Base-by-base conservation (phyloP, 2,329 filamentous ascomycete genomes). In the Arthrobotrys entomopaga region DNA sequence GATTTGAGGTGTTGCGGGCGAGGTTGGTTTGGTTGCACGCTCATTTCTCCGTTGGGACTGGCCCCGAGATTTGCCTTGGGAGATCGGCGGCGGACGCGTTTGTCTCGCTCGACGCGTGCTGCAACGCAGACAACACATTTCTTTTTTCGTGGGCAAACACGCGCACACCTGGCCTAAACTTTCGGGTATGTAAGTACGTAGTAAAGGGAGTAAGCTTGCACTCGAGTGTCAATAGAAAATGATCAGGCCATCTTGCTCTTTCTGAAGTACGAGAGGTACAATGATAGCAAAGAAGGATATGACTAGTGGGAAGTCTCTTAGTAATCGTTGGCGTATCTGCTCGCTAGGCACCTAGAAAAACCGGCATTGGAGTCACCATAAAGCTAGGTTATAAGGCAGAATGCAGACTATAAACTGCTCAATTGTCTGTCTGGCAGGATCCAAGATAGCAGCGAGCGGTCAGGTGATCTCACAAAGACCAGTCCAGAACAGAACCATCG, bases 71-170 rank as follows among this genome's bases (percentile, higher is more conserved):
- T n/a, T n/a, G n/a, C n/a, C n/a, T 19, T 50, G 48, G 29, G 6
- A 34, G 10, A 58, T 71, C 46, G 59, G 50, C 22, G 57, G 56
- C 52, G 54, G 60, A 72, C 67, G 67, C 67, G 67, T 72, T 65
- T 60, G 54, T 53, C 38, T 13, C 3, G 57, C 15, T 42, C 26
- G 53, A 70, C 67, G 67, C 67, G 67, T 72, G 49, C 26, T 29
- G 50, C 43, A 64, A 63, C 58, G 6, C 29, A 50, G 16, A 38
- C 53, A 73, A 65, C 61, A 66, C 40, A n/a, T n/a, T n/a, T n/a
- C n/a, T n/a, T 20, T 26, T 22, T 34, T 11, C 11, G 11, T 11
- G 22, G 5, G 20, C 20, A 22, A n/a, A 34, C 11, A 15, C 22
- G 50, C 22, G 34, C 6, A 19, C n/a, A 34, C 29, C 29, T 34